These are phyloP conservation scores for Phragmites australis DNA, from an alignment of 176 grass and related monocot genomes.

Conservation along the genomic window DNA sequence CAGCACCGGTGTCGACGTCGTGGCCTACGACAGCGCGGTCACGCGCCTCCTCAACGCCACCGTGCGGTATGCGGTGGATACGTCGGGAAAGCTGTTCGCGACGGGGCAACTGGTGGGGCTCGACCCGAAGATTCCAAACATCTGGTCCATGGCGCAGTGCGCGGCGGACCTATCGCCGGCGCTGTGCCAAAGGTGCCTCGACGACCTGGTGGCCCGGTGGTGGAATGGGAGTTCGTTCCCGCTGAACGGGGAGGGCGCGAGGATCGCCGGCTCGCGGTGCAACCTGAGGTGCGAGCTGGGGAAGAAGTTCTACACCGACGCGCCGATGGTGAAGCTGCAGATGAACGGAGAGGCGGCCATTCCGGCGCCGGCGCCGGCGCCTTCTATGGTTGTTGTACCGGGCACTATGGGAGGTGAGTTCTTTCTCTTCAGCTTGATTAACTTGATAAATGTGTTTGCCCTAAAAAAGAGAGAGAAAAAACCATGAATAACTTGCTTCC, in stretches of 20 bases:
- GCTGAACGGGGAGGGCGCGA: not conserved
- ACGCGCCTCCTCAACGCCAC: conserved; percentile 37
- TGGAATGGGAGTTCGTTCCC: not conserved
- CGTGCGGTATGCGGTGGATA: conserved; percentile 12
- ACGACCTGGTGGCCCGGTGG: not conserved
- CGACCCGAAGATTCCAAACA: not conserved
- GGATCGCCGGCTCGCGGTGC: conserved; percentile 42
- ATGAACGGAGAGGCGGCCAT: not conserved
- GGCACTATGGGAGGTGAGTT: not conserved
- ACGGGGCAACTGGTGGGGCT: conserved; percentile 36
- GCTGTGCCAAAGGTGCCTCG: conserved; percentile 44
- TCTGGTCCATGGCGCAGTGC: conserved; percentile 65
- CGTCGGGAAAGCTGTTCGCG: conserved; percentile 25
- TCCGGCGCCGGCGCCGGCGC: not conserved
- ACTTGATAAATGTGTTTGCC: not conserved
- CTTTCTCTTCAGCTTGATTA: not conserved
- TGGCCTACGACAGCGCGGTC: not conserved
- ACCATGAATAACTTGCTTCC: too few species aligned
- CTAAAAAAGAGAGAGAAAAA: too few species aligned
- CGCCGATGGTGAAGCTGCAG: conserved; percentile 20
- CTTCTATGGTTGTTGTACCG: not conserved
- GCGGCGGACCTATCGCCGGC: conserved; percentile 38
- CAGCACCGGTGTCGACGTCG: not conserved
- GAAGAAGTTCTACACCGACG: conserved; percentile 42
- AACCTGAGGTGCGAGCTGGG: conserved; percentile 32